Evolutionary conservation across 495 filamentous ascomycete species (phyloP).

Genomic region (Hapsidospora chrysogenum): DNA sequence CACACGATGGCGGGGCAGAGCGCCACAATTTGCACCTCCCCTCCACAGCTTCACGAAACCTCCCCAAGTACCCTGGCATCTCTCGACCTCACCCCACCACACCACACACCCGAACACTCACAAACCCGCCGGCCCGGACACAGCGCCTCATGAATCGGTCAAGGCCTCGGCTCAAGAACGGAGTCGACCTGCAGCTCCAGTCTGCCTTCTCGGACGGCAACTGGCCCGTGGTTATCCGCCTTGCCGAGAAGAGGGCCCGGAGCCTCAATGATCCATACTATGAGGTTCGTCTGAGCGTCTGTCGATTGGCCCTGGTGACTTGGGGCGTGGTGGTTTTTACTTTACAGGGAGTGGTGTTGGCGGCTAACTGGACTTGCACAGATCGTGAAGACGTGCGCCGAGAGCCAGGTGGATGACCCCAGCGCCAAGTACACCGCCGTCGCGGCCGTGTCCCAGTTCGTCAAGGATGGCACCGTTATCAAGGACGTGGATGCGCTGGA

Average conservation of each 20-base stretch:
- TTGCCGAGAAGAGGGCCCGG: conserved; percentile 24
- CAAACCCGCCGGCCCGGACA: too few relatives aligned
- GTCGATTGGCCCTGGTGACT: too few relatives aligned
- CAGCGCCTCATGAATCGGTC: conserved; percentile 1
- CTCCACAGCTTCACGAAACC: too few relatives aligned
- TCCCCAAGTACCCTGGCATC: too few relatives aligned
- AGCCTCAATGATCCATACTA: conserved; percentile 28
- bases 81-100: too few relatives aligned
- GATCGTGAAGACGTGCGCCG: conserved; percentile 26
- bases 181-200: conserved; percentile 20
- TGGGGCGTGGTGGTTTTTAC: too few relatives aligned
- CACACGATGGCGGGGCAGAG: too few relatives aligned
- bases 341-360: too few relatives aligned
- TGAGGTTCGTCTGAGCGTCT: too few relatives aligned
- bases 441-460: conserved; percentile 17
- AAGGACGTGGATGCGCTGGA: conserved; percentile 23
- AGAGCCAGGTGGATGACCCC: conserved; percentile 24
- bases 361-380: conserved; percentile 6
- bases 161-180: conserved; percentile 16
- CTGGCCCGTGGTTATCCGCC: conserved; percentile 21
- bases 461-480: conserved; percentile 17
- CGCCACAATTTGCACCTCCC: too few relatives aligned
- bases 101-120: too few relatives aligned
- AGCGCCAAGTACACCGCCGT: conserved; percentile 15
- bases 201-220: conserved; percentile 23